A percentile compares a stretch with the other conserved stretches of the same genome.
These are phyloP conservation scores for Leucosporidium creatinivorum DNA, from an alignment of 768 basidiomycete genomes.

Conservation along the genomic window DNA sequence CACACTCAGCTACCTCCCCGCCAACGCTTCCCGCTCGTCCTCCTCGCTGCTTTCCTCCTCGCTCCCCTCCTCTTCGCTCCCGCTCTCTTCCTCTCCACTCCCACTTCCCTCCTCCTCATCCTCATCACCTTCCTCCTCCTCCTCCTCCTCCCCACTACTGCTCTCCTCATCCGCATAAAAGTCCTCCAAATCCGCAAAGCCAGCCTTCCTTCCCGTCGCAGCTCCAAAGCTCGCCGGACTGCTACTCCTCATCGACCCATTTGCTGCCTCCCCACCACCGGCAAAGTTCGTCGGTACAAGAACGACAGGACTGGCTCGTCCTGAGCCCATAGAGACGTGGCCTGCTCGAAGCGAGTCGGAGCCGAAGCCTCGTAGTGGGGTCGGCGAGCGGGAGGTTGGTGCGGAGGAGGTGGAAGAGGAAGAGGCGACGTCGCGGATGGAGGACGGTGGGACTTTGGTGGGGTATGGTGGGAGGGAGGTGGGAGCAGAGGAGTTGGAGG, in stretches of 20 bases:
- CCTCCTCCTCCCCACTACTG: slow-evolving; percentile 19
- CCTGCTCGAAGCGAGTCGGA: slow-evolving; percentile 8
- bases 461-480: slow-evolving; percentile 16
- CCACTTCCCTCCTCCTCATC: slow-evolving; percentile 39
- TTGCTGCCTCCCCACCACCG: background rate
- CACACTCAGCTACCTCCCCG: no score
- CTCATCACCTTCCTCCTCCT: slow-evolving; percentile 21
- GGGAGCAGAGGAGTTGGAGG: background rate
- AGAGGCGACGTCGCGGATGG: slow-evolving; percentile 18
- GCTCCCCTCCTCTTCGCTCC: slow-evolving; percentile 32
- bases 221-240: background rate
- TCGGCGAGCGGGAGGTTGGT: background rate
- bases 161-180: slow-evolving; percentile 37
- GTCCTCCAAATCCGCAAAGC: slow-evolving; percentile 19
- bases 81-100: slow-evolving; percentile 32
- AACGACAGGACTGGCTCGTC: slow-evolving; percentile 19
- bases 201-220: slow-evolving; percentile 11
- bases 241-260: background rate
- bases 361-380: slow-evolving; percentile 20
- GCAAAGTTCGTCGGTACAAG: slow-evolving; percentile 29
- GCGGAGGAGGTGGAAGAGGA: background rate
- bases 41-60: slow-evolving; percentile 6
- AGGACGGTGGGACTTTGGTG: slow-evolving; percentile 18
- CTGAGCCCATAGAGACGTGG: no score
- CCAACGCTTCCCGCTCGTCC: no score